phyloP scores from a whole-genome alignment of 2,329 filamentous ascomycete genomes.

The Escovopsis sp. region DNA sequence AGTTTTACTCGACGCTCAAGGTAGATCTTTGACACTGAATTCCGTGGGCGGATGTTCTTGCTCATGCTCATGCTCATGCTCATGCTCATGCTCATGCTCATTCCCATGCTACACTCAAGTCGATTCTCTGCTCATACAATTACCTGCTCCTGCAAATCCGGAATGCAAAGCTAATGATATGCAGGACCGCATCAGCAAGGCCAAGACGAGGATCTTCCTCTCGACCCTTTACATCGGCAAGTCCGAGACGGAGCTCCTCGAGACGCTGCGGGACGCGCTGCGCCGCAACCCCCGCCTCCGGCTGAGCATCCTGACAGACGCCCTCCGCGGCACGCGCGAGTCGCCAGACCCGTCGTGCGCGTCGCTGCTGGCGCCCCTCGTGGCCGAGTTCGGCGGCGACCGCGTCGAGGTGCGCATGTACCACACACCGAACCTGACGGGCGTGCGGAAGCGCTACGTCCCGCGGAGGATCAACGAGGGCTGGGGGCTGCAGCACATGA shows the following conservation, averaged over 20 bases:
- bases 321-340: slow-evolving; percentile 80
- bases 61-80: too few relatives aligned
- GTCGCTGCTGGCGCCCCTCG: slow-evolving; percentile 70
- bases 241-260: slow-evolving; percentile 76
- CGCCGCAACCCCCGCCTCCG: slow-evolving; percentile 58
- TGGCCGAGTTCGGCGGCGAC: slow-evolving; percentile 66
- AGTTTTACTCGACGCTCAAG: slow-evolving; percentile 88
- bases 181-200: slow-evolving; percentile 68
- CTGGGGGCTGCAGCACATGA: slow-evolving; percentile 98
- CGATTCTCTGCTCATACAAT: too few relatives aligned
- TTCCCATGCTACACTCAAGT: too few relatives aligned
- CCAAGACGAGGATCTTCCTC: slow-evolving; percentile 68
- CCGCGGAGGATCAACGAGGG: slow-evolving; percentile 91
- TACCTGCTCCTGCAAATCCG: too few relatives aligned
- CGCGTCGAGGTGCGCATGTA: slow-evolving; percentile 94
- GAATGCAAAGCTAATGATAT: too few relatives aligned
- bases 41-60: not conserved
- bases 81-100: too few relatives aligned
- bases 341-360: slow-evolving; percentile 74
- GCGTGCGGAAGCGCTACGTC: slow-evolving; percentile 66
- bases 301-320: slow-evolving; percentile 83
- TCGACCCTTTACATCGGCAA: slow-evolving; percentile 97
- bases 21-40: slow-evolving; percentile 24
- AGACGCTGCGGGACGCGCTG: slow-evolving; percentile 61
- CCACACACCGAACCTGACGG: slow-evolving; percentile 90